Base-by-base conservation (phyloP, 208 protist species). In the Trypanosoma avium region DNA sequence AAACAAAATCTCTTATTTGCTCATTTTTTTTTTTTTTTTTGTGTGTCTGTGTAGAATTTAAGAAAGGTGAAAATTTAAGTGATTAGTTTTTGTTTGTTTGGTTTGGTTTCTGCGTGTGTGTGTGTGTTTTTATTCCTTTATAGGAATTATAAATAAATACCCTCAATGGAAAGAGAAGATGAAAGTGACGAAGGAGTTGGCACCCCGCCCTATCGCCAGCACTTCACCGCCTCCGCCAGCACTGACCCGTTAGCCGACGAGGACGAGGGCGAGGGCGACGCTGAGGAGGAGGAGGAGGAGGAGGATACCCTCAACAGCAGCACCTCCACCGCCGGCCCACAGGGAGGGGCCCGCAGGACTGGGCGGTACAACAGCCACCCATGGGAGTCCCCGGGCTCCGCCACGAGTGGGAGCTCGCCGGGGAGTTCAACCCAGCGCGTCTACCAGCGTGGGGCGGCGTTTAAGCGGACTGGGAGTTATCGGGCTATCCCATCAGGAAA, bases 241-340 rank as follows among this genome's bases (percentile, higher is more conserved):
- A 54, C 42, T 9, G 19, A 38, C 1, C 36, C 38, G n/a, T 46
- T 27, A 9, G 52, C 53, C 13, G 33, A 50, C 22, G 36, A 61
- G 19, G 47, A 72, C 10, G 57, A 72, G 1, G 36, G 45, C 5
- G 19, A 38, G 3, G 42, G 43, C 26, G 50, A 32, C 12, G 52
- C 53, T n/a, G 33, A 50, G 19, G 36, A 61, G 19, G 47, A 72
- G 15, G 57, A 72, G 1, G 36, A 59, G 6, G 54, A 71, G 2
- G 36, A 32, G 9, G 47, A 54, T 5, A 29, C 48, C 32, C 56
- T 70, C 6, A 71, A 82, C 43, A 94, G 84, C 48, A 92, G 84
- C 67, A 89, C 83, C 10, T 92, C 88, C 22, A 94, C 88, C 4
- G 88, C 85, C 5, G 88, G 88, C 10, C 88, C 88, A 3, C 83